These are phyloP conservation scores for Tephrocybe sp. DNA, from an alignment of 768 basidiomycete genomes.

Conservation along the genomic window DNA sequence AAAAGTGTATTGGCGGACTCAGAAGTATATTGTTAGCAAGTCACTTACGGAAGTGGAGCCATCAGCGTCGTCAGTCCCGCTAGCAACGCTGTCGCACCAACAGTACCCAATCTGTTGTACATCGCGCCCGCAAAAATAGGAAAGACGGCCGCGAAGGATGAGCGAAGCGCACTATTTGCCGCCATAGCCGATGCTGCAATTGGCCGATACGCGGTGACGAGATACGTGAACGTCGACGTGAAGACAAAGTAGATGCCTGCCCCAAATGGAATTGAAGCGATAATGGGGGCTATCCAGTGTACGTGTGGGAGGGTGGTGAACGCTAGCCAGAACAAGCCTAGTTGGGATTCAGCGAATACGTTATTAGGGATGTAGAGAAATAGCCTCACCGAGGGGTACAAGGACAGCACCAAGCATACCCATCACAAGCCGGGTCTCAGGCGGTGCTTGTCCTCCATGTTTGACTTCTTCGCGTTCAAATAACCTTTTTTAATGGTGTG, in stretches of 20 bases:
- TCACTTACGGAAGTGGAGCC: slow-evolving; percentile 60
- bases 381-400: slow-evolving; percentile 53
- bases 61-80: slow-evolving; percentile 63
- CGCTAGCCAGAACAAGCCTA: slow-evolving; percentile 63
- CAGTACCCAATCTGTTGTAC: slow-evolving; percentile 67
- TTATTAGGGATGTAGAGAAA: too few species aligned
- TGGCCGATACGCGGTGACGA: slow-evolving; percentile 67
- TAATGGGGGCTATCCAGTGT: slow-evolving; percentile 67
- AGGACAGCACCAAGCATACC: slow-evolving; percentile 69
- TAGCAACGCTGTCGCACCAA: slow-evolving; percentile 71
- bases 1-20: background rate
- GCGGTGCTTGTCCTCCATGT: slow-evolving; percentile 51
- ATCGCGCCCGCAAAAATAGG: slow-evolving; percentile 67
- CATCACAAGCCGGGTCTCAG: slow-evolving; percentile 66
- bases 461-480: slow-evolving; percentile 35
- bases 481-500: slow-evolving; percentile 33
- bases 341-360: slow-evolving; percentile 50
- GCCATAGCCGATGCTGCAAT: slow-evolving; percentile 71
- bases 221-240: slow-evolving; percentile 69
- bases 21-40: background rate
- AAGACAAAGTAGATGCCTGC: slow-evolving; percentile 66
- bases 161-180: slow-evolving; percentile 62
- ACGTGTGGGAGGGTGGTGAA: slow-evolving; percentile 49
- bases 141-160: slow-evolving; percentile 61
- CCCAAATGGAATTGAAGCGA: slow-evolving; percentile 68